Evolutionary conservation across 1,284 basidiomycete species (phyloP), one percentile per base, ranked within the genome.

Genomic region (Heimioporus retisporus): DNA sequence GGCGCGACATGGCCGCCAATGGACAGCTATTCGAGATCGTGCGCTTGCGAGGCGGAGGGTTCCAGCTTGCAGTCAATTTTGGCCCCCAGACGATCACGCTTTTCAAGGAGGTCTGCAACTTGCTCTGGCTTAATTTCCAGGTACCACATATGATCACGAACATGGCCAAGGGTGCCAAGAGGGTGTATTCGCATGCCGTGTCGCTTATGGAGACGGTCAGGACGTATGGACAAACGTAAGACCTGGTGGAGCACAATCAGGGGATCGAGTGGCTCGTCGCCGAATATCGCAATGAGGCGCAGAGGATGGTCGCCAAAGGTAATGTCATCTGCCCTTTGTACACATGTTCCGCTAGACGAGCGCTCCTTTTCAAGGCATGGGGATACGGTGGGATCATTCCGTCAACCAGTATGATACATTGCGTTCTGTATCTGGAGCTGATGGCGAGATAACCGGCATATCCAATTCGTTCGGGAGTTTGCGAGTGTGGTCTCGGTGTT

Each of bases 171-270:
- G 97, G 99, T 74, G 97, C 97, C 69, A 99, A 98, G 84, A 86
- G 96, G 71, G 96, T 99, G 58, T 99, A 99, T 78, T 97, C 97
- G 0, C 96, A 98, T 83, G 98, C 98, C 4, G 97, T 99, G 68
- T 97, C 95, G 77, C 82, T 99, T 79, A 98, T 99, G 96, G 97
- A 99, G 84, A 97, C 96, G 0, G 96, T 99, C 18, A 85, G 97
- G 74, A 99, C 96, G 28, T 98, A 99, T 81, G 94, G 94, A 21
- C 97, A 99, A 84, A 98, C 96, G 0, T 82, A 97, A 75, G 94
- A 95, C 73, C 82, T 98, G 72, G 92, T 99, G 71, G 93, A 97
- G 76, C 87, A 87, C 56, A 96, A 97, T 76, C 93, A 93, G 72
- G 95, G 93, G 6, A 96, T 99, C 73, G 93, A 96, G 75, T 95